These are phyloP conservation scores for Cyclospora cayetanensis DNA, from an alignment of 169 alveolate genomes.

Conservation along the genomic window DNA sequence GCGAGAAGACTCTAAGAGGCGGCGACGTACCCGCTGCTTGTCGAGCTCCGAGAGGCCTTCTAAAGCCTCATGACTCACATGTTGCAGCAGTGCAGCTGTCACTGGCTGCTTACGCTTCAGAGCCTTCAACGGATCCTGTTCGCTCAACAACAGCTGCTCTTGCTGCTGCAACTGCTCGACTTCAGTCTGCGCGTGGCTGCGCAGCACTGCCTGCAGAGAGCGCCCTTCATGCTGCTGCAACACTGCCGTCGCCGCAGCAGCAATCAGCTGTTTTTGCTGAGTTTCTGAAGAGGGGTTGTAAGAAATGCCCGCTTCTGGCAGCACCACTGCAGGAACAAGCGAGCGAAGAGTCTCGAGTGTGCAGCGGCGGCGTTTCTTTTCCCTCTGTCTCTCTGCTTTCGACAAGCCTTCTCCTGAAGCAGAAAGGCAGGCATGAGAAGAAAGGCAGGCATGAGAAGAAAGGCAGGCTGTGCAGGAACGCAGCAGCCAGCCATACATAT, in stretches of 20 bases:
- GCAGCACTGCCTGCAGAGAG: not conserved
- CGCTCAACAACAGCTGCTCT: constrained; percentile 16
- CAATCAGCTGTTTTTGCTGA: constrained; percentile 13
- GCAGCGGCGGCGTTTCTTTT: constrained; percentile 27
- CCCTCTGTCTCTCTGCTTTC: no score
- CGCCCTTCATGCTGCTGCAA: constrained; percentile 46
- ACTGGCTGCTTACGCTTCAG: not conserved
- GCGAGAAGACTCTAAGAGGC: not conserved
- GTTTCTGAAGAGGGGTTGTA: not conserved
- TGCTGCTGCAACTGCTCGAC: constrained; percentile 45
- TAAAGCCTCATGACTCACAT: not conserved
- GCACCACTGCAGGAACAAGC: constrained; percentile 36
- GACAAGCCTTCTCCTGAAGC: no score
- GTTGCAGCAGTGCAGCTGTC: constrained; percentile 46
- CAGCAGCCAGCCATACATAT: no score
- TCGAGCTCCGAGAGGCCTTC: not conserved
- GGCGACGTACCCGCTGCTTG: not conserved
- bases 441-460: no score
- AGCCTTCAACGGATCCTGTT: not conserved
- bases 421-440: no score
- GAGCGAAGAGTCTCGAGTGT: not conserved
- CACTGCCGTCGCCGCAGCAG: constrained; percentile 48
- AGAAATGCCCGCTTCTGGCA: not conserved
- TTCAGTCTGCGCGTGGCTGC: not conserved
- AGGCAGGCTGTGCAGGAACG: no score